Conservation (phyloP, 257 asterid genomes). For the Haberlea rhodopensis region DNA sequence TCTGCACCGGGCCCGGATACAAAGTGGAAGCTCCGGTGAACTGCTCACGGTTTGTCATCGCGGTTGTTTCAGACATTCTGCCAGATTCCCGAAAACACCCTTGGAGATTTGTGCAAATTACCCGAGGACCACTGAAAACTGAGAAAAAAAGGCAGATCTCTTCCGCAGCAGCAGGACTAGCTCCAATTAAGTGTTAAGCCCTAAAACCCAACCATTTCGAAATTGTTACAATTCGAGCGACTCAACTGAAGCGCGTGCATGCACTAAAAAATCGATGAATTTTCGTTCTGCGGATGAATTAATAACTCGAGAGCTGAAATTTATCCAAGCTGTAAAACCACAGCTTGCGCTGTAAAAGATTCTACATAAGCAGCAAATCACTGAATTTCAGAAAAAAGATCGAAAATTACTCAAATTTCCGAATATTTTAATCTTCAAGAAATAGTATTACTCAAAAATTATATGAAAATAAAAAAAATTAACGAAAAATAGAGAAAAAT, state of each 20-base stretch:
- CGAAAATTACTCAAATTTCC: conserved; percentile 7
- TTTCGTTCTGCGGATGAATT: neutral
- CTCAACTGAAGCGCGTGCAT: neutral
- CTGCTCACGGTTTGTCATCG: conserved; percentile 26
- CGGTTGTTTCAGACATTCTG: conserved; percentile 25
- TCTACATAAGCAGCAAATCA: conserved; percentile 12
- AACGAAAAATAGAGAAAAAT: conserved; percentile 23
- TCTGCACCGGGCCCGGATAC: conserved; percentile 8
- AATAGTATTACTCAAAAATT: conserved; percentile 11
- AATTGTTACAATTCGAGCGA: neutral
- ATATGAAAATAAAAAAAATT: neutral
- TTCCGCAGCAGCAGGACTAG: conserved; percentile 10
- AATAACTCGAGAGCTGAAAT: neutral
- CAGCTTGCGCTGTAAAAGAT: conserved; percentile 1
- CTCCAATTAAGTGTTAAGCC: neutral
- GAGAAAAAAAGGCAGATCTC: conserved; percentile 17
- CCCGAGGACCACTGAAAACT: neutral
- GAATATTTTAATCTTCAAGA: conserved; percentile 17
- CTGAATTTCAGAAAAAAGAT: conserved; percentile 5
- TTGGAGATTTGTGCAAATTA: neutral
- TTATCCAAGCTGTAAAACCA: neutral
- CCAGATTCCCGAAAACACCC: conserved; percentile 7
- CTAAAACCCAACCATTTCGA: conserved; percentile 13
- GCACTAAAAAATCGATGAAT: neutral
- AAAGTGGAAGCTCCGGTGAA: conserved; percentile 9